Evolutionary conservation across 1,284 basidiomycete genomes (phyloP).

Genomic region (Acaromyces ingoldii): DNA sequence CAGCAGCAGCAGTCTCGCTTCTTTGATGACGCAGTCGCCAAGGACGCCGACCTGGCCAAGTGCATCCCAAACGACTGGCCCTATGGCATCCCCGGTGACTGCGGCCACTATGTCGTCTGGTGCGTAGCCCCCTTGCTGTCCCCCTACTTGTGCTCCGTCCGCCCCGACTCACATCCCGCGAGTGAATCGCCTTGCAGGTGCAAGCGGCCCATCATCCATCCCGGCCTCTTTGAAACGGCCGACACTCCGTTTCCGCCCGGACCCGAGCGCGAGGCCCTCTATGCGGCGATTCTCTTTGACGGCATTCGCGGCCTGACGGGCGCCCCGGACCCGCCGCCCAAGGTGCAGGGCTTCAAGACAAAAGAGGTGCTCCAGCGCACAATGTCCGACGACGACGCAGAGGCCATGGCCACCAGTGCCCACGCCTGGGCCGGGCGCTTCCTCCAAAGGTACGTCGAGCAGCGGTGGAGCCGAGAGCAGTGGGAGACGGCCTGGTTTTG

Average conservation of each 20-base stretch:
- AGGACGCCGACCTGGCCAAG: slow-evolving; percentile 17
- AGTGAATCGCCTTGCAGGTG: not conserved
- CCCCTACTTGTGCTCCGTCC: too few relatives aligned
- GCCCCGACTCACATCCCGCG: not conserved
- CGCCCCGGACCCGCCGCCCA: slow-evolving; percentile 1
- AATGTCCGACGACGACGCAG: not conserved
- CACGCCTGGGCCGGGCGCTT: slow-evolving; percentile 24
- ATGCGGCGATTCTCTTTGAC: slow-evolving; percentile 26
- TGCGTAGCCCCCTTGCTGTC: too few relatives aligned
- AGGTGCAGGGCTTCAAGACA: slow-evolving; percentile 1
- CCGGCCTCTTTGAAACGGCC: slow-evolving; percentile 15
- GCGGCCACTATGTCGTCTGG: slow-evolving; percentile 39
- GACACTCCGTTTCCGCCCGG: slow-evolving; percentile 16
- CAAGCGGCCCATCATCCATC: slow-evolving; percentile 22
- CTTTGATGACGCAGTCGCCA: slow-evolving; percentile 13
- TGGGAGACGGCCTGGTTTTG: slow-evolving; percentile 32
- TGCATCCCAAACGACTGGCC: slow-evolving; percentile 40
- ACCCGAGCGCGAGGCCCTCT: slow-evolving; percentile 13
- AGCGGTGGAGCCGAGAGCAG: slow-evolving; percentile 13
- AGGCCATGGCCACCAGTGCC: slow-evolving; percentile 7
- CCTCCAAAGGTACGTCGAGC: slow-evolving; percentile 16
- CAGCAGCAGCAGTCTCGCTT: slow-evolving; percentile 17
- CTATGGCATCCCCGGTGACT: slow-evolving; percentile 30
- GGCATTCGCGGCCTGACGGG: slow-evolving; percentile 36
- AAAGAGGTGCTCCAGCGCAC: slow-evolving; percentile 9